A percentile compares a stretch with the other conserved stretches of the same genome.
phyloP scores from a whole-genome alignment of 2,329 filamentous ascomycete genomes.

The Epichloe baconii region DNA sequence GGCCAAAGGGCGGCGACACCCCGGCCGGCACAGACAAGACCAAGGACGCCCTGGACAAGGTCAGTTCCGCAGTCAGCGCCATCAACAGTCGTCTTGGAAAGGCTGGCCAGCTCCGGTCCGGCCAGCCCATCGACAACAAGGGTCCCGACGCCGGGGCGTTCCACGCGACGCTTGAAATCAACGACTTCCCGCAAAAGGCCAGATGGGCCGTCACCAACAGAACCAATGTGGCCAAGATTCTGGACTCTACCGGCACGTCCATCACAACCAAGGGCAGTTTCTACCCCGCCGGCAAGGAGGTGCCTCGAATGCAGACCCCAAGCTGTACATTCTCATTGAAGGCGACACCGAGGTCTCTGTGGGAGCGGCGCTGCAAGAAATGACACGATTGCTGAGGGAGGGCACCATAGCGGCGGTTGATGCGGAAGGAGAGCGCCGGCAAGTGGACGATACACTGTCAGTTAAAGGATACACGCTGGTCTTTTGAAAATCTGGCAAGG shows the following conservation, averaged over 20 bases:
- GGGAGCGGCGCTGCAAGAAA: constrained; percentile 76
- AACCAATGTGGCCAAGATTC: constrained; percentile 95
- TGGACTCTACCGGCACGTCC: constrained; percentile 85
- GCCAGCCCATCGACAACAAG: constrained; percentile 95
- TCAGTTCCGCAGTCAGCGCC: constrained; percentile 76
- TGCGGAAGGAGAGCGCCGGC: constrained; percentile 66
- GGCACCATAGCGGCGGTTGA: constrained; percentile 83
- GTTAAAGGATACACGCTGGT: constrained; percentile 30
- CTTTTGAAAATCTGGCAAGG: too few relatives aligned
- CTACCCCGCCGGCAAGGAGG: constrained; percentile 72
- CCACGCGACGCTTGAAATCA: constrained; percentile 96
- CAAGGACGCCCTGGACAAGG: constrained; percentile 68
- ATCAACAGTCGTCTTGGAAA: constrained; percentile 86
- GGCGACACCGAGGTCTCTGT: constrained; percentile 92
- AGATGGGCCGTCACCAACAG: constrained; percentile 97
- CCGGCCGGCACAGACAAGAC: constrained; percentile 44
- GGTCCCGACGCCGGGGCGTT: constrained; percentile 93
- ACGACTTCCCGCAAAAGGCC: constrained; percentile 97
- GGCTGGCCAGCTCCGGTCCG: constrained; percentile 77
- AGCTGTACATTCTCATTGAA: constrained; percentile 94
- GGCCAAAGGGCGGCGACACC: constrained; percentile 29
- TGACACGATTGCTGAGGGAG: constrained; percentile 78
- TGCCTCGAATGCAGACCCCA: constrained; percentile 66
- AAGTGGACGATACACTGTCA: constrained; percentile 75
- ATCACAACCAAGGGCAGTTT: constrained; percentile 96